Conservation (phyloP, 2,329 filamentous ascomycete species). For the Botrytis byssoidea region DNA sequence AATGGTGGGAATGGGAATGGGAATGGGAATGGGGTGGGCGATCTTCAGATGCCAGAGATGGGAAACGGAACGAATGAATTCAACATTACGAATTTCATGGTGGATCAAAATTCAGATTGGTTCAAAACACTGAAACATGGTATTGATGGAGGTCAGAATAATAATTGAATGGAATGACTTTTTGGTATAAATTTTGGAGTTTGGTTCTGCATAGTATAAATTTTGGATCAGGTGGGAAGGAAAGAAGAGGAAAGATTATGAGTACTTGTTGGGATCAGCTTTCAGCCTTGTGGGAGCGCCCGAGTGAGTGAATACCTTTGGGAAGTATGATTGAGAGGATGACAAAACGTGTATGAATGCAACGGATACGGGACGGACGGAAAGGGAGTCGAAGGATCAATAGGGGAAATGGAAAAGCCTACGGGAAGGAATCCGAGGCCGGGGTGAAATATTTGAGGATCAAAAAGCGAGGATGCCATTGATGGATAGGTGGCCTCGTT, state of each 20-base stretch:
- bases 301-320: neutral
- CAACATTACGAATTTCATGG: slow-evolving; percentile 76
- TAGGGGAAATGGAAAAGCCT: neutral
- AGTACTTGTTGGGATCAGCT: neutral
- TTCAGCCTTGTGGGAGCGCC: neutral
- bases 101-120: slow-evolving; percentile 73
- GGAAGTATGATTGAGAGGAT: neutral
- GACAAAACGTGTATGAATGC: neutral
- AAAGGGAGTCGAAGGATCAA: neutral
- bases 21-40: slow-evolving; percentile 28
- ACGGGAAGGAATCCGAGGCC: neutral
- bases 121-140: slow-evolving; percentile 50
- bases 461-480: neutral
- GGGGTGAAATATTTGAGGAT: neutral
- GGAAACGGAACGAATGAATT: slow-evolving; percentile 53
- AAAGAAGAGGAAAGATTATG: neutral
- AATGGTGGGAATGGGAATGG: slow-evolving; percentile 26
- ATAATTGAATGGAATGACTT: neutral
- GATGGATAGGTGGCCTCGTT: neutral
- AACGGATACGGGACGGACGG: neutral
- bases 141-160: slow-evolving; percentile 9
- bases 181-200: neutral
- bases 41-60: slow-evolving; percentile 37
- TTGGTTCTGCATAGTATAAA: neutral
- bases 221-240: neutral